These are phyloP conservation scores for Ambrosiella beaveri DNA, from an alignment of 2,329 filamentous ascomycete species.

Conservation along the genomic window DNA sequence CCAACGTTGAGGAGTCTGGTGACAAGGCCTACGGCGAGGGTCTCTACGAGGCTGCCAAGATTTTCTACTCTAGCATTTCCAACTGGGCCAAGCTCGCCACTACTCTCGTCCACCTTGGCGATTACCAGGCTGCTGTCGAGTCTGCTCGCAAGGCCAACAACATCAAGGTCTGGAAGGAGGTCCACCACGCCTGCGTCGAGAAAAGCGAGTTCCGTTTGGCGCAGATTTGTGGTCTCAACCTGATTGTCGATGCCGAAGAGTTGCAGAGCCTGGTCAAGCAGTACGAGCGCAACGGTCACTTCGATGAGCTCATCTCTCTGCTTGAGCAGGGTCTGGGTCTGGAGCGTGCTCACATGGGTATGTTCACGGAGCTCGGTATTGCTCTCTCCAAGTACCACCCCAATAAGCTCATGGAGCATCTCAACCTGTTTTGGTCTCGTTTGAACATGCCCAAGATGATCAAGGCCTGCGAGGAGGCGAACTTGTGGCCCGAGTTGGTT, in stretches of 20 bases:
- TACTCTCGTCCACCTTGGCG: constrained; percentile 87
- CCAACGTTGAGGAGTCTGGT: constrained; percentile 88
- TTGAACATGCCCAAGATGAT: constrained; percentile 99
- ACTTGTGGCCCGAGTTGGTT: constrained; percentile 92
- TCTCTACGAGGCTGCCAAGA: constrained; percentile 90
- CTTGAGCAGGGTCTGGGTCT: constrained; percentile 90
- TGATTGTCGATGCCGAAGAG: constrained; percentile 95
- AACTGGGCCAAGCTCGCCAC: constrained; percentile 99
- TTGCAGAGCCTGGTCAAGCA: constrained; percentile 83
- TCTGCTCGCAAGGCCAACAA: constrained; percentile 97
- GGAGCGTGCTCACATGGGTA: constrained; percentile 85
- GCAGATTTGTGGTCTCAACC: constrained; percentile 94
- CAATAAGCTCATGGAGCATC: constrained; percentile 91
- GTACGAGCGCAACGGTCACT: constrained; percentile 94
- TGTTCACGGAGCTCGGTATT: constrained; percentile 89
- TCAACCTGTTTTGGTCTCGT: constrained; percentile 94
- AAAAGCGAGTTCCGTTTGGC: constrained; percentile 99
- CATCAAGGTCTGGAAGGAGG: constrained; percentile 98
- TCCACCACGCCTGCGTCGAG: constrained; percentile 84
- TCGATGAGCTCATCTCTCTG: constrained; percentile 88
- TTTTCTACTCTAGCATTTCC: constrained; percentile 95
- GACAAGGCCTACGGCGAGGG: constrained; percentile 96
- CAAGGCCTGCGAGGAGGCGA: constrained; percentile 77
- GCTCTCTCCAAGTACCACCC: constrained; percentile 89
- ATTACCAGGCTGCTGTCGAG: constrained; percentile 95